Conservation (phyloP, 352 stramenopile species). For the Thraustochytrium sp. region DNA sequence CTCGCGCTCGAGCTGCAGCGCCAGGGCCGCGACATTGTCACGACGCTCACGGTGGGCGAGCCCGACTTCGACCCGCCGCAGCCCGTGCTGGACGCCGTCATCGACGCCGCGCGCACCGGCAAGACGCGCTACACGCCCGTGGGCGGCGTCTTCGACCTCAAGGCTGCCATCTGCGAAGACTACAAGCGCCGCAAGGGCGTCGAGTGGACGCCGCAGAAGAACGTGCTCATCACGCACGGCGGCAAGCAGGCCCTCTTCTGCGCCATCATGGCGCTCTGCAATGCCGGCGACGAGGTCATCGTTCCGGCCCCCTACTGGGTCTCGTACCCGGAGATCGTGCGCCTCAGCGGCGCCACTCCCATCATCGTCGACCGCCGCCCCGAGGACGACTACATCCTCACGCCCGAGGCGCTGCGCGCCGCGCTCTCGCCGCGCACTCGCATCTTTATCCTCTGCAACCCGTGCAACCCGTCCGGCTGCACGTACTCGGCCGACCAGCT, state of each 20-base stretch:
- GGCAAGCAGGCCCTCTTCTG: constrained; percentile 91
- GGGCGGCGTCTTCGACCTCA: constrained; percentile 76
- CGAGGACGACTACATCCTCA: constrained; percentile 82
- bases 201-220: constrained; percentile 71
- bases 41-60: constrained; percentile 87
- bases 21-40: constrained; percentile 52
- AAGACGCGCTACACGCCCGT: constrained; percentile 90
- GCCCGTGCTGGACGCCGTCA: constrained; percentile 81
- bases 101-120: constrained; percentile 60
- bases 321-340: constrained; percentile 92
- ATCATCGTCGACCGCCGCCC: constrained; percentile 82
- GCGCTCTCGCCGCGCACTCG: constrained; percentile 61
- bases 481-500: constrained; percentile 56
- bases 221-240: constrained; percentile 92
- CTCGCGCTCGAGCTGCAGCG: constrained; percentile 16
- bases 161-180: constrained; percentile 78
- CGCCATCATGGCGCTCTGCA: constrained; percentile 78
- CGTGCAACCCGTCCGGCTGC: constrained; percentile 85
- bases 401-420: constrained; percentile 65
- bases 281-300: constrained; percentile 84
- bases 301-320: constrained; percentile 93
- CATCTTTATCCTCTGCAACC: constrained; percentile 89
- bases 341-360: constrained; percentile 73
- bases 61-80: constrained; percentile 84
- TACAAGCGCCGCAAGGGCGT: constrained; percentile 78